Conservation (phyloP, 2,329 filamentous ascomycete species). For the Eutypa lata region DNA sequence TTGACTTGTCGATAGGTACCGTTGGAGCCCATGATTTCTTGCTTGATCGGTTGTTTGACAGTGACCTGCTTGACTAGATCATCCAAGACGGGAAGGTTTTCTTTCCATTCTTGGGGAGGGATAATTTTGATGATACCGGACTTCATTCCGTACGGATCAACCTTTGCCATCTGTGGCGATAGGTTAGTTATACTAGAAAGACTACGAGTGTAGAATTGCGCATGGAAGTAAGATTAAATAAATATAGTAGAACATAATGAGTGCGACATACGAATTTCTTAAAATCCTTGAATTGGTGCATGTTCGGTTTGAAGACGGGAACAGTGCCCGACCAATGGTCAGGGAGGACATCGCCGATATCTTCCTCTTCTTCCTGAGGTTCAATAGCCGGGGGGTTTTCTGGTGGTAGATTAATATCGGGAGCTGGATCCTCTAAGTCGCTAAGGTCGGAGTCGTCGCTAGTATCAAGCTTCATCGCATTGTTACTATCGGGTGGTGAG, state of each 20-base stretch:
- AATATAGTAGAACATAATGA: neutral
- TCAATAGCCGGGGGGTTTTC: conserved; percentile 4
- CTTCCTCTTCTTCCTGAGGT: conserved; percentile 51
- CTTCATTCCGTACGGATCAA: conserved; percentile 95
- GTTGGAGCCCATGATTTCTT: conserved; percentile 94
- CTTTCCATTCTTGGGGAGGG: conserved; percentile 89
- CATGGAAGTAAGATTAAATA: too few species aligned
- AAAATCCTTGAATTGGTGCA: conserved; percentile 93
- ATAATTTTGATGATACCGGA: conserved; percentile 96
- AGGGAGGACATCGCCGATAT: conserved; percentile 76
- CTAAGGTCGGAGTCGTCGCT: conserved; percentile 63
- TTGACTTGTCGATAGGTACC: conserved; percentile 97
- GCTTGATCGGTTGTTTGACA: conserved; percentile 95
- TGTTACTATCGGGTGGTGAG: conserved; percentile 64
- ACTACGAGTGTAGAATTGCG: neutral
- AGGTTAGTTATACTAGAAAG: neutral
- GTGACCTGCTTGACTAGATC: conserved; percentile 87
- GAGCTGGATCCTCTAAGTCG: conserved; percentile 55
- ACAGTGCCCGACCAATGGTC: conserved; percentile 90
- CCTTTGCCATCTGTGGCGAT: conserved; percentile 62
- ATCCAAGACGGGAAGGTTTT: conserved; percentile 72
- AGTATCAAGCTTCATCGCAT: conserved; percentile 54
- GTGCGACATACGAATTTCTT: conserved; percentile 70
- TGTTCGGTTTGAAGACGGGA: conserved; percentile 91
- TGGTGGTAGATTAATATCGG: conserved; percentile 22